These are phyloP conservation scores for Pythium phragmiticola DNA, from an alignment of 352 stramenopile genomes.

Conservation along the genomic window DNA sequence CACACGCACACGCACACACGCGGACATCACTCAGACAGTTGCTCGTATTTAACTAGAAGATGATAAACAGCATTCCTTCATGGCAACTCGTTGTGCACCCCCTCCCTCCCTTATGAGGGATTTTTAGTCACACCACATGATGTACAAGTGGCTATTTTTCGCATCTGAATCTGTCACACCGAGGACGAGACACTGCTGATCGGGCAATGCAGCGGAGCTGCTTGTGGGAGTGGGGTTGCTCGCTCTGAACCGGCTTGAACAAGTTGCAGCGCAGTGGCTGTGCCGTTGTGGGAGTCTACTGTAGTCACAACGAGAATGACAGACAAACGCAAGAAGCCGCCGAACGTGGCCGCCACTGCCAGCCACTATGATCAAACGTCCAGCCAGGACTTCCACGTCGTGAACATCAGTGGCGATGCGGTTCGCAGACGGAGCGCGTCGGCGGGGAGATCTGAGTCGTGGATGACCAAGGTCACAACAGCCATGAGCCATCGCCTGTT, in stretches of 20 bases:
- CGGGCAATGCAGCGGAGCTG: neutral
- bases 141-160: constrained; percentile 21
- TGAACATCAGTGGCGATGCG: constrained; percentile 27
- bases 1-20: too few relatives aligned
- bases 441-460: constrained; percentile 42
- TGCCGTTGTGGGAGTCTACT: neutral
- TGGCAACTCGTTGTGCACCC: neutral
- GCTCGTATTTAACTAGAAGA: constrained; percentile 24
- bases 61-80: constrained; percentile 7
- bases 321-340: constrained; percentile 41
- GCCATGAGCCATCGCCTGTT: constrained; percentile 70
- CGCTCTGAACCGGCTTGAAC: neutral
- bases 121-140: constrained; percentile 1
- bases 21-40: neutral
- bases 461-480: constrained; percentile 62
- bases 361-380: constrained; percentile 28
- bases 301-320: constrained; percentile 24
- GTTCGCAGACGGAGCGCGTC: constrained; percentile 30
- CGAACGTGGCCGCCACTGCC: constrained; percentile 19
- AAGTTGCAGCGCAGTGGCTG: neutral
- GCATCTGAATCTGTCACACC: neutral
- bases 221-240: neutral
- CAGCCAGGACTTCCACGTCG: constrained; percentile 39
- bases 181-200: constrained; percentile 12
- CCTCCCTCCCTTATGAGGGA: neutral